phyloP scores from a whole-genome alignment of 2,329 filamentous ascomycete species.

The Emericellopsis cladophorae region DNA sequence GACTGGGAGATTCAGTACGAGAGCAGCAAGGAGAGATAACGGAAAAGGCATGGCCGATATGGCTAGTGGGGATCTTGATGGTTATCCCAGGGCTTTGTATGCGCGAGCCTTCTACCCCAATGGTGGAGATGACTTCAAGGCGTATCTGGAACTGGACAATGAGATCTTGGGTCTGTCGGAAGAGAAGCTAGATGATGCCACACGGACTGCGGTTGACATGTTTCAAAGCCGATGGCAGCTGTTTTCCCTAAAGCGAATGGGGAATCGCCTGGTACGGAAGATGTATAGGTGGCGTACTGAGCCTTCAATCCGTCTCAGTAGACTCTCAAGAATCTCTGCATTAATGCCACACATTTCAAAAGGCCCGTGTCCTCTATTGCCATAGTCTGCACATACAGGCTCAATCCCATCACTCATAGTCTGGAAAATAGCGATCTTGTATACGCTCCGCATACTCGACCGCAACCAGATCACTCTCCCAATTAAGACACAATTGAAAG shows the following conservation, averaged over 20 bases:
- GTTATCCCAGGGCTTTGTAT: constrained; percentile 40
- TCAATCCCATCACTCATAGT: constrained; percentile 31
- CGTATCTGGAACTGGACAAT: constrained; percentile 27
- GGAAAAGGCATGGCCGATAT: constrained; percentile 31
- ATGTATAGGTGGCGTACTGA: no score
- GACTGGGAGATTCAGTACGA: constrained; percentile 49
- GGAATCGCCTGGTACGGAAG: no score
- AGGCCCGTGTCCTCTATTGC: no score
- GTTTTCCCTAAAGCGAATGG: background rate
- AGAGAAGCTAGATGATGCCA: constrained; percentile 46
- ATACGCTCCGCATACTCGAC: constrained; percentile 44
- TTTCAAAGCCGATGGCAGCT: background rate
- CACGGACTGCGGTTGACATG: constrained; percentile 32
- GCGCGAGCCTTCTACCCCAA: constrained; percentile 37
- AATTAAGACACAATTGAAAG: no score
- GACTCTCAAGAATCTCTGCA: no score
- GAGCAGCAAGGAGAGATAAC: constrained; percentile 31
- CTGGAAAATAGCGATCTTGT: constrained; percentile 42
- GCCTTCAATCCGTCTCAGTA: no score
- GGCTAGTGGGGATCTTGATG: constrained; percentile 20
- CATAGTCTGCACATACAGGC: no score
- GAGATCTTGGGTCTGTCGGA: constrained; percentile 40
- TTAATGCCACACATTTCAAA: no score
- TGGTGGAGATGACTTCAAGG: constrained; percentile 25
- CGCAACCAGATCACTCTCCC: constrained; percentile 23